A percentile compares a stretch with the other conserved stretches of the same genome.
phyloP scores from a whole-genome alignment of 345 rosid genomes.

The Murraya paniculata region DNA sequence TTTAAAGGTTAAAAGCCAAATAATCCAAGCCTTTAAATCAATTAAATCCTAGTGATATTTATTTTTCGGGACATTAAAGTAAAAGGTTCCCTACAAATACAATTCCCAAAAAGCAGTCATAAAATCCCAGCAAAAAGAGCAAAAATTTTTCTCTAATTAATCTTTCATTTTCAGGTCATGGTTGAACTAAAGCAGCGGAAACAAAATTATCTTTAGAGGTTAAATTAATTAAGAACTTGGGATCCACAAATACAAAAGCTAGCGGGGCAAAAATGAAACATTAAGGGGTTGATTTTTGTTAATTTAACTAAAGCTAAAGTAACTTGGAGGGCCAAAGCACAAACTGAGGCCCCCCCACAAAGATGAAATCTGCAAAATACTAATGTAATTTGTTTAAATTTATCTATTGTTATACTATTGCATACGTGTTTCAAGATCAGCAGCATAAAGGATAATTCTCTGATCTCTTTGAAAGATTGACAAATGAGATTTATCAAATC shows the following conservation, averaged over 20 bases:
- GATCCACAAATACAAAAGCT: background rate
- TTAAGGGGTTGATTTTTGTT: background rate
- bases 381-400: background rate
- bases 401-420: background rate
- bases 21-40: slow-evolving; percentile 2
- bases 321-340: slow-evolving; percentile 12
- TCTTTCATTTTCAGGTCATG: background rate
- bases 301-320: slow-evolving; percentile 20
- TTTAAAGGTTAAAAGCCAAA: background rate
- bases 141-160: background rate
- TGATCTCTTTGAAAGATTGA: too few species aligned
- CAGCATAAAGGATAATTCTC: background rate
- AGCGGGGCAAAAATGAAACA: slow-evolving; percentile 1
- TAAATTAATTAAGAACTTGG: slow-evolving; percentile 9
- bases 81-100: background rate
- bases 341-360: slow-evolving; percentile 7
- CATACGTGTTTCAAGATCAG: background rate
- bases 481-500: too few species aligned
- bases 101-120: background rate
- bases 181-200: slow-evolving; percentile 8
- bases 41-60: background rate
- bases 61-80: background rate
- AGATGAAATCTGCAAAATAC: background rate
- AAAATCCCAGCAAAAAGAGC: background rate
- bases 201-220: background rate